phyloP scores from a whole-genome alignment of 768 basidiomycete genomes.

The Macrocybe gigantea region DNA sequence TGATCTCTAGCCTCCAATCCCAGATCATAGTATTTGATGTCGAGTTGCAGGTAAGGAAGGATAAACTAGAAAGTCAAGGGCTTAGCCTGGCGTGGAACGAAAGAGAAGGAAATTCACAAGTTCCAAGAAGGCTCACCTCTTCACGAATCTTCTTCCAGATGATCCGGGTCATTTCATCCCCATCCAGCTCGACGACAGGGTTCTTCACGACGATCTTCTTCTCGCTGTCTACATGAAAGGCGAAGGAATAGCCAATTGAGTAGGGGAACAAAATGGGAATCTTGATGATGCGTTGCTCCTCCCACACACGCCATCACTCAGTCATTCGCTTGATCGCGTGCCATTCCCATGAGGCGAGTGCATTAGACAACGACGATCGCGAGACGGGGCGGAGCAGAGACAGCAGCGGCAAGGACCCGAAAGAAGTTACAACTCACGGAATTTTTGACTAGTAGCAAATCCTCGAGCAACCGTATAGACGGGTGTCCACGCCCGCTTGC shows the following conservation, averaged over 20 bases:
- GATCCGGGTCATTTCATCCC: slow-evolving; percentile 98
- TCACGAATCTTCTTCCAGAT: slow-evolving; percentile 98
- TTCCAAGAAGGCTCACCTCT: slow-evolving; percentile 46
- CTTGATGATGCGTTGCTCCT: background rate
- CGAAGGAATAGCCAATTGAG: background rate
- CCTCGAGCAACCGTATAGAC: too few relatives aligned
- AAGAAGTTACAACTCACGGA: too few relatives aligned
- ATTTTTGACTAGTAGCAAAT: too few relatives aligned
- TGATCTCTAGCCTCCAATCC: slow-evolving; percentile 90
- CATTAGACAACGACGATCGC: too few relatives aligned
- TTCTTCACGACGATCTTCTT: slow-evolving; percentile 81
- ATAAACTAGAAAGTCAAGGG: slow-evolving; percentile 61
- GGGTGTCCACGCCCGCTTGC: too few relatives aligned
- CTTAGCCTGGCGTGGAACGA: background rate
- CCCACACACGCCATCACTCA: too few relatives aligned
- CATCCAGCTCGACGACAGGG: slow-evolving; percentile 92
- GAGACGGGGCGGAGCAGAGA: too few relatives aligned
- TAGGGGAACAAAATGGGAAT: background rate
- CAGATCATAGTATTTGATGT: slow-evolving; percentile 99
- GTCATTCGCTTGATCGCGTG: too few relatives aligned
- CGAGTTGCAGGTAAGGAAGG: slow-evolving; percentile 88
- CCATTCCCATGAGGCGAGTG: too few relatives aligned
- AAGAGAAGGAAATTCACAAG: slow-evolving; percentile 14
- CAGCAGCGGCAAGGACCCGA: too few relatives aligned
- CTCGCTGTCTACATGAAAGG: slow-evolving; percentile 12